These are phyloP conservation scores for Kurtzmaniella natalensis DNA, from an alignment of 1,139 yeast species.

Conservation along the genomic window DNA sequence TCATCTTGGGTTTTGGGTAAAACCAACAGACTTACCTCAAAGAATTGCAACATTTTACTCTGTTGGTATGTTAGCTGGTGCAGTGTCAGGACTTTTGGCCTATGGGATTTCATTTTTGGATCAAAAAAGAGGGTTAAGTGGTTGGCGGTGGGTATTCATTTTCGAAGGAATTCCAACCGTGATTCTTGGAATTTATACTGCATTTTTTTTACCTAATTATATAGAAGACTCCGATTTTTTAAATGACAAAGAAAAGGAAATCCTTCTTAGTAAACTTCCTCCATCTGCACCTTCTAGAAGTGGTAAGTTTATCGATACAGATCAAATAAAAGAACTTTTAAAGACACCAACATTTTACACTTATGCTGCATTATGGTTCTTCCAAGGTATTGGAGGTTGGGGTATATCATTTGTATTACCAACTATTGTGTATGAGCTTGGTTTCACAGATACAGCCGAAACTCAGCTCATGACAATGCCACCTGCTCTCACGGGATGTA, in stretches of 20 bases:
- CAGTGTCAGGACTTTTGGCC: slow-evolving; percentile 14
- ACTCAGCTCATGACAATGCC: slow-evolving; percentile 16
- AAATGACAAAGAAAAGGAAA: slow-evolving; percentile 10
- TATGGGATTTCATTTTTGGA: slow-evolving; percentile 12
- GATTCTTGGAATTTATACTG: slow-evolving; percentile 6
- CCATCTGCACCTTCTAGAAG: slow-evolving; percentile 9
- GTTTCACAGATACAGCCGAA: slow-evolving; percentile 18
- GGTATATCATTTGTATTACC: slow-evolving; percentile 23
- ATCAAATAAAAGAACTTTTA: slow-evolving; percentile 11
- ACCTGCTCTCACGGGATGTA: slow-evolving; percentile 13
- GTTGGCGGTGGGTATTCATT: slow-evolving; percentile 16
- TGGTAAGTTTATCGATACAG: slow-evolving; percentile 11
- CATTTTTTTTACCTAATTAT: slow-evolving; percentile 12
- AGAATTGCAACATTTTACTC: slow-evolving; percentile 14
- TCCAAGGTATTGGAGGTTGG: slow-evolving; percentile 22
- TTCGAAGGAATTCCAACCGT: slow-evolving; percentile 15
- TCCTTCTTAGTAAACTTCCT: slow-evolving; percentile 9
- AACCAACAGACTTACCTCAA: slow-evolving; percentile 12
- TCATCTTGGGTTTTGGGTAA: slow-evolving; percentile 13
- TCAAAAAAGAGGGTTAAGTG: slow-evolving; percentile 9
- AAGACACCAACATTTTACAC: slow-evolving; percentile 14
- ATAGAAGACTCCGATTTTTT: slow-evolving; percentile 13
- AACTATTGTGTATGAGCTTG: slow-evolving; percentile 18
- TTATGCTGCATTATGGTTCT: slow-evolving; percentile 16
- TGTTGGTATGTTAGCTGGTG: slow-evolving; percentile 13